Conservation (phyloP, 2,329 filamentous ascomycete genomes). For the Pyrenophora tritici-repentis region DNA sequence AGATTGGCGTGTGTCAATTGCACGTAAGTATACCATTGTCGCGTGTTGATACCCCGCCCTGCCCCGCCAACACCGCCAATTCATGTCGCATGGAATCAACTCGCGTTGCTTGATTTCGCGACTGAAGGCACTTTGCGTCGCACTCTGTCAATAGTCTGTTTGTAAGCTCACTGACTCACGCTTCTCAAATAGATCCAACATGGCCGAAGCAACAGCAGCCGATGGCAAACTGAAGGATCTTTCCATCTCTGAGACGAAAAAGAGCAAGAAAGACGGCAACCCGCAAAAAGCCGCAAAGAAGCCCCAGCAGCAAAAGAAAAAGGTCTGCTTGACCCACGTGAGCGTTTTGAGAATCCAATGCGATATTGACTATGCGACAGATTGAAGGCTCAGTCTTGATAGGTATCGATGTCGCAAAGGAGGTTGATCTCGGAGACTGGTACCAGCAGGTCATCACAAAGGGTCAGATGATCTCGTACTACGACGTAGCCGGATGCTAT, state of each 20-base stretch:
- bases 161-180: conserved; percentile 11
- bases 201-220: conserved; percentile 44
- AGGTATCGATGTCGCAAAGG: conserved; percentile 84
- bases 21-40: conserved; percentile 2
- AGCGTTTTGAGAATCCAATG: background rate
- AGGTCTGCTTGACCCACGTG: conserved; percentile 29
- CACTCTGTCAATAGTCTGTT: background rate
- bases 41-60: conserved; percentile 33
- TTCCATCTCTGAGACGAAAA: conserved; percentile 47
- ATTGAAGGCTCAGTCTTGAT: conserved; percentile 70
- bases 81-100: background rate
- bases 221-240: conserved; percentile 54
- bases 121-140: too few relatives aligned
- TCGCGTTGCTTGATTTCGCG: background rate
- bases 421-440: conserved; percentile 89
- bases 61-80: conserved; percentile 32
- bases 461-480: conserved; percentile 97
- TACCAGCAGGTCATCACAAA: conserved; percentile 98
- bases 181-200: conserved; percentile 16
- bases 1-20: conserved; percentile 1
- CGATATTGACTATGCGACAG: conserved; percentile 39
- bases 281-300: conserved; percentile 47
- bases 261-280: conserved; percentile 45
- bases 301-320: conserved; percentile 56
- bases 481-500: conserved; percentile 75